Evolutionary conservation across 2,329 filamentous ascomycete species (phyloP), one percentile per base, ranked within the genome.

Genomic region (Fusarium musae): DNA sequence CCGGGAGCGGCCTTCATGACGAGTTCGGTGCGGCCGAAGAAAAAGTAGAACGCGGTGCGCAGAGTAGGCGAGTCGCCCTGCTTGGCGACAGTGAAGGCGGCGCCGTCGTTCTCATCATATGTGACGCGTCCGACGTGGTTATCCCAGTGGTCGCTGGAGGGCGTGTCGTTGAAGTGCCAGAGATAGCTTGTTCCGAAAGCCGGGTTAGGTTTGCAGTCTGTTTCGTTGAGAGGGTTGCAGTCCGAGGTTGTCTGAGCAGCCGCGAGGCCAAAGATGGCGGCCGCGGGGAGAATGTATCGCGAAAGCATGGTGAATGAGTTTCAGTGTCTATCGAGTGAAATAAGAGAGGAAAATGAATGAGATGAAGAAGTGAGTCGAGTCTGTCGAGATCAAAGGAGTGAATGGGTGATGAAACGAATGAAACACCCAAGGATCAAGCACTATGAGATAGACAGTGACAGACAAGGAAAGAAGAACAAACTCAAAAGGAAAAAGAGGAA

Each of bases 11-110:
- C 93, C 84, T 94, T 93, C 85, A 97, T 89, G 75, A 89, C 87
- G 65, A 96, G 87, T 82, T 96, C 93, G 63, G 94, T 91, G 68
- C 91, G 90, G 60, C 94, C 94, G 75, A 93, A 96, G 85, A 97
- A 95, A 82, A 97, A 93, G 84, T 94, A 96, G 81, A 95, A 96
- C 76, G 91, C 90, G 52, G 93, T 91, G 73, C 91, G 88, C 70
- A 97, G 88, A 2, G 94, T 97, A 2, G 94, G 93, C 1, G 94
- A 93, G 77, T 97, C 90, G 71, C 91, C 90, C 72, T 90, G 87
- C 79, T 91, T 87, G 63, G 82, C 84, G 82, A 97, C 91, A 58
- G 88, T 92, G 83, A 97, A 95, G 62, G 88, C 84, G 49, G 93
- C 92, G 42, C 93, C 93, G n/a, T 84, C 81, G 0, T 89, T 84